Base-by-base conservation (phyloP, 1,139 yeast species). In the Blastobotrys indianensis region DNA sequence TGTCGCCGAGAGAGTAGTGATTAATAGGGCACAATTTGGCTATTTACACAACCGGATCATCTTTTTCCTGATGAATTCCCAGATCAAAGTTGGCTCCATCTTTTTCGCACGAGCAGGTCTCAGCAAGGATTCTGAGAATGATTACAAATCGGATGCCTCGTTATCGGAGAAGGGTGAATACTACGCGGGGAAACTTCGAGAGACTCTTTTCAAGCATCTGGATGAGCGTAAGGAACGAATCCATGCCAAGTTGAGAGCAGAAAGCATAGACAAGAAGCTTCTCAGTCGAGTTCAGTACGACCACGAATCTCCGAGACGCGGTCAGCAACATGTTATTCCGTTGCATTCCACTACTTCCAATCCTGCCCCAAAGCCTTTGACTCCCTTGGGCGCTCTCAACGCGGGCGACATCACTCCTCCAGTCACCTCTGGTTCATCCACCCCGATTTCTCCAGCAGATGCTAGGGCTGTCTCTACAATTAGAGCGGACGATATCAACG, bases 31-130 rank as follows among this genome's bases (percentile, higher is more conserved):
- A 34, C 82, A 83, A 56, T 78, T 85, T 56, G 97, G 97, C 12
- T 92, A 90, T 64, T 73, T 92, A 62, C 82, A 87, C 52, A 86
- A 90, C 62, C 83, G 92, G 59, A 92, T 90, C 38, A 87, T 90
- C 17, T 87, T 86, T 64, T 90, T 85, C 66, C 70, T 90, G 60
- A 85, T 90, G 87, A 90, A 90, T 66, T 76, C 92, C 11, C 76
- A 87, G 54, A 82, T 86, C 58, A 85, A 87, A 62, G 75, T 79
- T 48, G 95, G 97, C 1, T 83, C 88, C 34, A 88, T 87, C 30
- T 92, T 77, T 66, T 87, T 87, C 68, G 95, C 95, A 1, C 73
- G 96, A 51, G 72, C 73, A 1, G 73, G 74, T 11, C 52, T 56
- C 15, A 52, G 62, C 11, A 59, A 59, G 39, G 46, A 48, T 37